A percentile compares a stretch with the other conserved stretches of the same genome.
Evolutionary conservation across 306 rosid genomes (phyloP).

Genomic region (Quercus variabilis): DNA sequence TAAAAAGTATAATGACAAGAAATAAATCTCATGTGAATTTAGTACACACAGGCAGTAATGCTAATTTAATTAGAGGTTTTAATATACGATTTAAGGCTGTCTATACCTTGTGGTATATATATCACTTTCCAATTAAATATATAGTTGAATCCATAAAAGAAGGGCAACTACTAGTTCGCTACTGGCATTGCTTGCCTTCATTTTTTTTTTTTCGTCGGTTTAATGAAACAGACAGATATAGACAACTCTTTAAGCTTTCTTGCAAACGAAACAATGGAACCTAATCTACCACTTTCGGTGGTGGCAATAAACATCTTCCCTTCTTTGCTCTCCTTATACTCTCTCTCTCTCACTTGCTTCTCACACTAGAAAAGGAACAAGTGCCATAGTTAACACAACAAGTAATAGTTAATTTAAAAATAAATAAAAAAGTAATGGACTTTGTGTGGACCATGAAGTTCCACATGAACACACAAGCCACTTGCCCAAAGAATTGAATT

Average conservation of each 20-base stretch:
- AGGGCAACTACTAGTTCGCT: slow-evolving; percentile 13
- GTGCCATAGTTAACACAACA: no score
- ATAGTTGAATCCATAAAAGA: slow-evolving; percentile 29
- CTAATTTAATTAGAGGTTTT: no score
- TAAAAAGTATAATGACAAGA: no score
- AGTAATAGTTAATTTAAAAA: neutral
- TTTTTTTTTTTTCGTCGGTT: slow-evolving; percentile 22
- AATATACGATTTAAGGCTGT: no score
- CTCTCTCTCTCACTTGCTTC: neutral
- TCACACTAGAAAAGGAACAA: neutral
- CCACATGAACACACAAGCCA: slow-evolving; percentile 9
- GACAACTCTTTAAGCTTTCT: slow-evolving; percentile 25
- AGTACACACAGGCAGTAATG: no score
- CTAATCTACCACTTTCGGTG: slow-evolving; percentile 36
- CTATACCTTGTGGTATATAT: neutral
- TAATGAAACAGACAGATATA: slow-evolving; percentile 21
- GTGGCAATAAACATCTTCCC: neutral
- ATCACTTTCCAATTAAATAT: slow-evolving; percentile 10
- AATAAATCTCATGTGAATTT: no score
- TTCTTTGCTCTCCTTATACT: neutral
- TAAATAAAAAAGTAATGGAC: neutral
- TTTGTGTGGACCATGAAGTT: neutral
- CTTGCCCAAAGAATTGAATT: slow-evolving; percentile 21
- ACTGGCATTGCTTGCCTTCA: slow-evolving; percentile 23
- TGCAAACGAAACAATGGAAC: slow-evolving; percentile 30